Percentiles rank a stretch among this genome's conserved stretches.
phyloP scores from a whole-genome alignment of 495 filamentous ascomycete species.

The Penicillium odoratum region DNA sequence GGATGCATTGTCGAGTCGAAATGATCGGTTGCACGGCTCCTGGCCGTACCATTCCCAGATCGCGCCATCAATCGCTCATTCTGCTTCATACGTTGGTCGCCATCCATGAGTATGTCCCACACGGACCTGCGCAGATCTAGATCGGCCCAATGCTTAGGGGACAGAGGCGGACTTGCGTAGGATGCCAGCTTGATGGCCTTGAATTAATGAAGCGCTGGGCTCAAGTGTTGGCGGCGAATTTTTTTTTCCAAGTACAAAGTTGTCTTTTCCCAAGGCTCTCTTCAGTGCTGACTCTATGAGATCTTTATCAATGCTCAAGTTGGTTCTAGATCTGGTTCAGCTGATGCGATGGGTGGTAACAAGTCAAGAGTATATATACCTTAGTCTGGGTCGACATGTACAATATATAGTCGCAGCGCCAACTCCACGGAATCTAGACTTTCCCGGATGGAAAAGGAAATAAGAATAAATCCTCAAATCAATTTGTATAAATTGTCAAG shows the following conservation, averaged over 20 bases:
- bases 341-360: not conserved
- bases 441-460: not conserved
- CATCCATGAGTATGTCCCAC: constrained; percentile 63
- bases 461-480: not conserved
- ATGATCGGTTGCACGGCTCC: constrained; percentile 32
- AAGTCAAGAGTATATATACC: not conserved
- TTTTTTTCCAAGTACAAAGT: not conserved
- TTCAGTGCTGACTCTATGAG: not conserved
- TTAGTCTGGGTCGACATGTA: not conserved
- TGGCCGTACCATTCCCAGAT: constrained; percentile 24
- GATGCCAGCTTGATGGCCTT: constrained; percentile 55
- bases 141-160: constrained; percentile 57
- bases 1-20: constrained; percentile 39
- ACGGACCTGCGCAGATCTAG: constrained; percentile 45
- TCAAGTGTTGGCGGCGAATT: not conserved
- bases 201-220: not conserved
- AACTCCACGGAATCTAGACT: not conserved
- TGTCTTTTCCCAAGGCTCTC: not conserved
- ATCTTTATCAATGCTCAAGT: not conserved
- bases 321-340: not conserved
- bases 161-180: constrained; percentile 57
- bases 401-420: not conserved
- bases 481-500: not conserved
- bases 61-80: constrained; percentile 52
- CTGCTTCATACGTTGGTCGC: constrained; percentile 66